phyloP scores from a whole-genome alignment of 2,329 filamentous ascomycete species.

The Colletotrichum sp. region DNA sequence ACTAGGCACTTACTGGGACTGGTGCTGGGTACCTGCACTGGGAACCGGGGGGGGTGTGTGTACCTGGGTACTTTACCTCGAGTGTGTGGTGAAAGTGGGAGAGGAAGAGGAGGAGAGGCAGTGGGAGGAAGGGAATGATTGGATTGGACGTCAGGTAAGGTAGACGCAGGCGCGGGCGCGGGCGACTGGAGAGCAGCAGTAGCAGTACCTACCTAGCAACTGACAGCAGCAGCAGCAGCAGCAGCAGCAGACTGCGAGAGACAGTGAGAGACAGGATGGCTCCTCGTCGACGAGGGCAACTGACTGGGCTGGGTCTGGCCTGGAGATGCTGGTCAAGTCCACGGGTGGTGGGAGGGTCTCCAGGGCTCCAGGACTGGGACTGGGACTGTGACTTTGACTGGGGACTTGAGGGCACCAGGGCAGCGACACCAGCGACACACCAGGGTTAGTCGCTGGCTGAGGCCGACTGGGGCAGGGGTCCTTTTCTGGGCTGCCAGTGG shows the following conservation, averaged over 20 bases:
- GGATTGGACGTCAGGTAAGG: neutral
- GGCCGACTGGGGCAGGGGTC: slow-evolving; percentile 15
- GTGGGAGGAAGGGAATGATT: slow-evolving; percentile 7
- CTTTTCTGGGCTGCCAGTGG: slow-evolving; percentile 12
- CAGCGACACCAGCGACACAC: neutral
- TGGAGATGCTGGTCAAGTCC: slow-evolving; percentile 15
- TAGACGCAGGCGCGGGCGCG: slow-evolving; percentile 1
- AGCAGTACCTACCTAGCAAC: neutral
- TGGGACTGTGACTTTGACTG: neutral
- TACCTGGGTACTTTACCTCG: neutral
- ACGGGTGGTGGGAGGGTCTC: neutral
- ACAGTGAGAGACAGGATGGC: neutral
- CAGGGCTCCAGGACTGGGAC: neutral
- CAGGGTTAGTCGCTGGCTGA: slow-evolving; percentile 14
- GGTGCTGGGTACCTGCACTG: neutral
- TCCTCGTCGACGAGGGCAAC: slow-evolving; percentile 10
- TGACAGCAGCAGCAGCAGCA: neutral
- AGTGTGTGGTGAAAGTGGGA: neutral
- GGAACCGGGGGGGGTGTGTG: neutral
- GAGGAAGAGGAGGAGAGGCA: neutral
- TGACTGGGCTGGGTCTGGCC: slow-evolving; percentile 6
- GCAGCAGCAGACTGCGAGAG: neutral
- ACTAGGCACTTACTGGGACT: neutral
- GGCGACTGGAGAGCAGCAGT: slow-evolving; percentile 1
- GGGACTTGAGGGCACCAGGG: neutral